These are phyloP conservation scores for Handroanthus guayacan DNA, from an alignment of 257 asterid species.

Conservation along the genomic window DNA sequence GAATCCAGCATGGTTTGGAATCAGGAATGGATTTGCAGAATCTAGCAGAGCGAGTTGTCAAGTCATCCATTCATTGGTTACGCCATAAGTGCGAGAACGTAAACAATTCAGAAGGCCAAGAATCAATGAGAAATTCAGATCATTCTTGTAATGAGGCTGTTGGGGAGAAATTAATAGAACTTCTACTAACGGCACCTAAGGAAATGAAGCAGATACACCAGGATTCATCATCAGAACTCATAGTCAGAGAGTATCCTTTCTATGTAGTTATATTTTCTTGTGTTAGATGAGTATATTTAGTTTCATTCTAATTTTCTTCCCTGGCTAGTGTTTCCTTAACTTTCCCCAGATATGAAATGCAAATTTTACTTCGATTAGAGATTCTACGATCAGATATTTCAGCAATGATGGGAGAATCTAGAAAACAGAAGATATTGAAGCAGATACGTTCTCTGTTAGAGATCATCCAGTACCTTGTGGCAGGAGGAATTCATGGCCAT, in stretches of 20 bases:
- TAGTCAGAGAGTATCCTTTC: conserved; percentile 88
- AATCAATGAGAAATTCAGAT: conserved; percentile 34
- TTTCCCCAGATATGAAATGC: conserved; percentile 77
- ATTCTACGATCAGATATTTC: conserved; percentile 62
- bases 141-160: conserved; percentile 45
- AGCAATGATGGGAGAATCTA: conserved; percentile 54
- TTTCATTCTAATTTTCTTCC: conserved; percentile 1
- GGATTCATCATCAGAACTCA: conserved; percentile 50
- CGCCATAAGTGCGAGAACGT: conserved; percentile 42
- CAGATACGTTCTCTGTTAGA: conserved; percentile 89
- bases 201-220: conserved; percentile 69
- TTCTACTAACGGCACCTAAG: conserved; percentile 70
- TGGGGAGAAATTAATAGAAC: conserved; percentile 45
- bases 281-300: neutral
- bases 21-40: conserved; percentile 81
- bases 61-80: conserved; percentile 63
- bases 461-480: conserved; percentile 86
- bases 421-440: conserved; percentile 72
- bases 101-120: conserved; percentile 42
- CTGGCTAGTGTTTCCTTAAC: conserved; percentile 50
- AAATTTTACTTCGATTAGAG: conserved; percentile 96
- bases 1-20: conserved; percentile 69
- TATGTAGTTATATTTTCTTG: conserved; percentile 26
- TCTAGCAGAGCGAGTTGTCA: conserved; percentile 77
- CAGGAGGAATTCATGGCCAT: conserved; percentile 90